A percentile compares a stretch with the other conserved stretches of the same genome.
Evolutionary conservation across 140 eudicot genomes (phyloP).

Genomic region (Anethum foeniculum): DNA sequence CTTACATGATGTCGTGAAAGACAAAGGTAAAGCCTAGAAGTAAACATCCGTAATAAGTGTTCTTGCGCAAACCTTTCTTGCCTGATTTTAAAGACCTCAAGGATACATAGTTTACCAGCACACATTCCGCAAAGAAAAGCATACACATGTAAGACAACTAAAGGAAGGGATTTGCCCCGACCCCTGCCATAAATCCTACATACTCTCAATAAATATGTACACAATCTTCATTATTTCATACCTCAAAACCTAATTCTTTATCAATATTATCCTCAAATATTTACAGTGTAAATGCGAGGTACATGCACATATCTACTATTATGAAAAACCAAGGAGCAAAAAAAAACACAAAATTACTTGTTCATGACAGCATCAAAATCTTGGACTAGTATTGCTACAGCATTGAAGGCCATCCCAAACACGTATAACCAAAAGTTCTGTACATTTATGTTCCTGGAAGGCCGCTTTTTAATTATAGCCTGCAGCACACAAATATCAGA

Average conservation of each 20-base stretch:
- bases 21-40: not conserved
- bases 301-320: not conserved
- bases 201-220: no score
- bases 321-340: not conserved
- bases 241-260: not conserved
- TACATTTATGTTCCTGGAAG: slow-evolving; percentile 93
- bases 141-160: not conserved
- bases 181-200: not conserved
- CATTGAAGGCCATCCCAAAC: slow-evolving; percentile 93
- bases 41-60: not conserved
- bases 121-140: not conserved
- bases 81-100: not conserved
- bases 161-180: no score
- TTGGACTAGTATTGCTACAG: slow-evolving; percentile 70
- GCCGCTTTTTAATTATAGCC: slow-evolving; percentile 91
- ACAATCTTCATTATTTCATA: not conserved
- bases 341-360: slow-evolving; percentile 47
- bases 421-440: slow-evolving; percentile 99
- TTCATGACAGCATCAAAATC: slow-evolving; percentile 92
- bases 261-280: not conserved
- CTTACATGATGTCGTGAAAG: not conserved
- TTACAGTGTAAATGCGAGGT: not conserved
- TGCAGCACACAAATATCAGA: slow-evolving; percentile 18
- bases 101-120: not conserved
- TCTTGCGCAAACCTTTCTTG: not conserved